Base-by-base conservation (phyloP, 345 rosid genomes). In the Bruguiera sexangula region DNA sequence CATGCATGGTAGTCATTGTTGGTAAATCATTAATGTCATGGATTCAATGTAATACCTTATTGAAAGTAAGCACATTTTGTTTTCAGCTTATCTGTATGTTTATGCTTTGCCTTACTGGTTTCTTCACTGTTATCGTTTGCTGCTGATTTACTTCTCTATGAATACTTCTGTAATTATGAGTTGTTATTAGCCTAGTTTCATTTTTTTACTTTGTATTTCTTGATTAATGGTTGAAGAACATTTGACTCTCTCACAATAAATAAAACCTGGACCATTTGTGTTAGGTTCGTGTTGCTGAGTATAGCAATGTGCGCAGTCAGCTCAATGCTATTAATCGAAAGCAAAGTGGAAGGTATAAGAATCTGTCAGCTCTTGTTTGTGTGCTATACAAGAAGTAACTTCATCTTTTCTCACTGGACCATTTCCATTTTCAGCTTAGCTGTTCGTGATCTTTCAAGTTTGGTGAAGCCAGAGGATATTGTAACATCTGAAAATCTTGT, bases 251-350 rank as follows among this genome's bases (percentile, higher is more conserved):
- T 32, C 52, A 13, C 3, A 56, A 15, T 18, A 56, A 54, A 3
- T 54, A 31, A 36, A 53, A 54, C 52, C 22, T 4, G 29, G 24
- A 16, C 51, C 54, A 36, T 34, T 59, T 75, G n/a, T 83, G 32
- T 68, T 77, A 96, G 99, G 95, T 96, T 78, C 96, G 98, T 73
- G 90, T 85, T 60, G 94, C 97, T 73, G 98, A 92, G 84, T 87
- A 96, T 84, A 92, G 74, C 85, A 92, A 89, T 82, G 85, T 92
- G 53, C 96, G 97, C 8, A 88, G 97, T 83, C 98, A 92, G 78
- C 95, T 96, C 72, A 96, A 88, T 85, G 90, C 95, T 67, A 90
- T 92, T 59, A 96, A 90, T 74, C 80, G 96, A 72, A 96, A 96
- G 85, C 98, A 96, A 71, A 96, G 92, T 82, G 99, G 98, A 79